These are phyloP conservation scores for Tephrocybe sp. DNA, from an alignment of 768 basidiomycete genomes.

Conservation along the genomic window DNA sequence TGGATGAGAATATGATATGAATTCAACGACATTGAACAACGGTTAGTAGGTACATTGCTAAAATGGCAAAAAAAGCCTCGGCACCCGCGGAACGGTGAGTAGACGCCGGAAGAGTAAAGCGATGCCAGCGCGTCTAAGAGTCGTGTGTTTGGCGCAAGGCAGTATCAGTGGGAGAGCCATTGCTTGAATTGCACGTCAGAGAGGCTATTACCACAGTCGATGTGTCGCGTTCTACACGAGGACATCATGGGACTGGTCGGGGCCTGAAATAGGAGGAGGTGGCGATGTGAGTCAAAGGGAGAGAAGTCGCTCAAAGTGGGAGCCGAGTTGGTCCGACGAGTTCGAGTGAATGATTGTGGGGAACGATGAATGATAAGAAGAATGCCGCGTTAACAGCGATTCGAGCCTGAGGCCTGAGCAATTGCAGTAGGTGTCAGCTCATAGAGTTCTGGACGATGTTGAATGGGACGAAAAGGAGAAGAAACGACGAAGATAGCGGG, in stretches of 20 bases:
- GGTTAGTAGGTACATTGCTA: too few species aligned
- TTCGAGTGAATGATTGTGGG: neutral
- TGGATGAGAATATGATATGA: too few species aligned
- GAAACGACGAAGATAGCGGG: neutral
- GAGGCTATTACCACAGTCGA: too few species aligned
- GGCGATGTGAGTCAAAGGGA: neutral
- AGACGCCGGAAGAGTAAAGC: too few species aligned
- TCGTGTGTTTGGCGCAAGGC: too few species aligned
- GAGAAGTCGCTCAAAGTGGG: conserved; percentile 5
- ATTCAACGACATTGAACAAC: too few species aligned
- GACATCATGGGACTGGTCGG: neutral
- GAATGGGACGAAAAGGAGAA: neutral
- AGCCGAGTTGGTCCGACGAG: neutral
- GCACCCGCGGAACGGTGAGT: too few species aligned
- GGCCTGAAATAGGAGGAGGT: neutral
- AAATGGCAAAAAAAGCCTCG: too few species aligned
- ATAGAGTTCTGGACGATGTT: neutral
- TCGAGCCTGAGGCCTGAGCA: neutral
- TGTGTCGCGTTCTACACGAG: too few species aligned
- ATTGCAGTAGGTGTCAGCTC: neutral
- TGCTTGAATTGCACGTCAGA: neutral
- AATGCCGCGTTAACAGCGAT: neutral
- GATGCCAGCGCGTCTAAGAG: too few species aligned
- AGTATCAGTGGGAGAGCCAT: too few species aligned
- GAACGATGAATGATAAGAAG: neutral